Base-by-base conservation (phyloP, 106 monocot genomes). In the Platanthera guangdongensis region DNA sequence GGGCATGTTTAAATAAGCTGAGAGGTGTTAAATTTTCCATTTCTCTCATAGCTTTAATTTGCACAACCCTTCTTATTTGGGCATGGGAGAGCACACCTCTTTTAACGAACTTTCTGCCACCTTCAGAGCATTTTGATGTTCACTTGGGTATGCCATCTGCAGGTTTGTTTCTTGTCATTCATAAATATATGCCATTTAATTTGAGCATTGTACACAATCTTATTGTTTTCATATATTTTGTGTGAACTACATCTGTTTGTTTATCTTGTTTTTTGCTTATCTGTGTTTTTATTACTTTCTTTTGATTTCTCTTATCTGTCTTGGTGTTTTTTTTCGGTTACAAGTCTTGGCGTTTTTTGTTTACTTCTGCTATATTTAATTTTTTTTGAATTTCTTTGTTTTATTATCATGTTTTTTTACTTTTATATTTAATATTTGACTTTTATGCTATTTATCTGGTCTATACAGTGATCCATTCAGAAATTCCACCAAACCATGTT, bases 51-150 rank as follows among this genome's bases (percentile, higher is more conserved):
- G 77, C 78, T 75, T 72, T 94, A 18, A 57, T 89, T 50, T 85
- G 85, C 76, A 74, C 84, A 55, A 83, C 82, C 47, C 60, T 97
- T 78, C 63, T 82, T 75, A 51, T 91, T 47, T 89, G 83, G 86
- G 75, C 72, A 83, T 89, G 90, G 89, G 87, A 91, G 77, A 89
- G 80, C 77, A 80, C 84, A 30, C 84, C 91, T 18, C 57, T 82
- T 5, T 16, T 81, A 14, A 70, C 53, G 9, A 74, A 83, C 79
- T 74, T 91, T 52, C 69, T 78, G 16, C 76, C 78, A 45, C 50
- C 85, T 21, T 75, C 75, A 8, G 80, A 84, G 50, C 80, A 81
- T 60, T 80, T 86, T 64, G 77, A 78, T 57, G 46, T 75, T 13
- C 63, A 52, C 9, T 80, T 53, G 21, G 51, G 39, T 7, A 68